Evolutionary conservation across 257 asterid genomes (phyloP), one percentile per base, ranked within the genome.

Genomic region (Avicennia marina): DNA sequence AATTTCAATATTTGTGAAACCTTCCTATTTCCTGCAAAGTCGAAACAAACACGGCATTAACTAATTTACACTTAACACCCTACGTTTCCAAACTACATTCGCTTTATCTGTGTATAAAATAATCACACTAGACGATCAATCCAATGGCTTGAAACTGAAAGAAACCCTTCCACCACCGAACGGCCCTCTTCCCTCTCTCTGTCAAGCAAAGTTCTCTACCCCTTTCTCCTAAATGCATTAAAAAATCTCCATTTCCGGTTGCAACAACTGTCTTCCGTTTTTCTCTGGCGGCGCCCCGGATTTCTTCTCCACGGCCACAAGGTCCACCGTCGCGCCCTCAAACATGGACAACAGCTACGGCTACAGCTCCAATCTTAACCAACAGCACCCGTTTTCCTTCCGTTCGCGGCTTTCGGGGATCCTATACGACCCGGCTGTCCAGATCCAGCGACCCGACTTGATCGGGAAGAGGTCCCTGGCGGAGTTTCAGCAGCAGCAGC

Each of bases 381-480:
- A 69, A 0, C 78, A 67, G 43, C 75, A 64, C 60, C 91, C 70
- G 13, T 54, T 75, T 11, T 66, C 81, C 6, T 75, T 74, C 71
- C 65, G 94, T 69, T 73, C 94, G 4, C 78, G 80, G 2, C 72
- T 81, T 0, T 60, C 84, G 56, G 95, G 93, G 46, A 70, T 81
- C 41, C 56, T 73, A 0, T 50, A 78, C 26, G 86, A 89, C 58
- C 73, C 82, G 64, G 57, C 60, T n/a, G 42, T 75, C 1, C 95
- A 77, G 83, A 77, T 81, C 62, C 78, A 84, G 17, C 60, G 78
- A 0, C 60, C 83, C 10, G 85, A 79, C 56, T 64, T 78, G 58
- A 64, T 70, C 58, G 85, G 94, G 0, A 89, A 89, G 60, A 72
- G 97, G 56, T 79, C 97, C 24, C 68, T 79, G 11, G 77, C 69